Evolutionary conservation across 495 filamentous ascomycete species (phyloP).

Genomic region (Neurospora tetraspora): DNA sequence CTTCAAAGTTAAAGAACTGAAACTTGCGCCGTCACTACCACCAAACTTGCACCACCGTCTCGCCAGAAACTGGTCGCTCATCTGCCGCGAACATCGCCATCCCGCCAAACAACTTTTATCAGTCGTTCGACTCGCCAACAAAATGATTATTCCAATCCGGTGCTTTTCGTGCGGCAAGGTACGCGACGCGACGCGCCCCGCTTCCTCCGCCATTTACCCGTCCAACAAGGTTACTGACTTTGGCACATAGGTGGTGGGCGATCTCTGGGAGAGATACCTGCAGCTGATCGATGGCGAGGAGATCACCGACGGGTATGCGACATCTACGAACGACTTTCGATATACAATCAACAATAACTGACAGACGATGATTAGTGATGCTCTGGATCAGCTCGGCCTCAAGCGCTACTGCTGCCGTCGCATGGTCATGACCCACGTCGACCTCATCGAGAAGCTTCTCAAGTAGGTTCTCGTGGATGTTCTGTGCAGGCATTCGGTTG

Average conservation of each 20-base stretch:
- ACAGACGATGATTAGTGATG: slow-evolving; percentile 50
- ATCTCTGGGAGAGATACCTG: slow-evolving; percentile 94
- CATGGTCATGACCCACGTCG: slow-evolving; percentile 99
- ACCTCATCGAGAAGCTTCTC: slow-evolving; percentile 94
- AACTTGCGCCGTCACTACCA: background rate
- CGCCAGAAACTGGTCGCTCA: background rate
- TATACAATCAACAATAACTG: background rate
- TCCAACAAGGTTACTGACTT: background rate
- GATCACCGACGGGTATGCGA: slow-evolving; percentile 61
- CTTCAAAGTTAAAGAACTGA: background rate
- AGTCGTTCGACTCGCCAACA: slow-evolving; percentile 15
- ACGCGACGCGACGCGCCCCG: slow-evolving; percentile 5
- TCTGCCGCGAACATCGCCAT: background rate
- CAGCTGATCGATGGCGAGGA: slow-evolving; percentile 71
- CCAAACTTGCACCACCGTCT: background rate
- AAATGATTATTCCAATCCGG: slow-evolving; percentile 96
- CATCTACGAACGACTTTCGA: background rate
- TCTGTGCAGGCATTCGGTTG: background rate
- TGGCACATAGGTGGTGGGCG: slow-evolving; percentile 68
- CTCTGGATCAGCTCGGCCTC: slow-evolving; percentile 87
- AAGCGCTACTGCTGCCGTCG: slow-evolving; percentile 95
- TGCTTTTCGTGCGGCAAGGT: slow-evolving; percentile 99
- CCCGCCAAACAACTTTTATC: background rate
- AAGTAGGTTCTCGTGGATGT: slow-evolving; percentile 48
- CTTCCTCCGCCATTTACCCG: background rate